phyloP scores from a whole-genome alignment of 139 green algal species.

The Chlorella sp. region DNA sequence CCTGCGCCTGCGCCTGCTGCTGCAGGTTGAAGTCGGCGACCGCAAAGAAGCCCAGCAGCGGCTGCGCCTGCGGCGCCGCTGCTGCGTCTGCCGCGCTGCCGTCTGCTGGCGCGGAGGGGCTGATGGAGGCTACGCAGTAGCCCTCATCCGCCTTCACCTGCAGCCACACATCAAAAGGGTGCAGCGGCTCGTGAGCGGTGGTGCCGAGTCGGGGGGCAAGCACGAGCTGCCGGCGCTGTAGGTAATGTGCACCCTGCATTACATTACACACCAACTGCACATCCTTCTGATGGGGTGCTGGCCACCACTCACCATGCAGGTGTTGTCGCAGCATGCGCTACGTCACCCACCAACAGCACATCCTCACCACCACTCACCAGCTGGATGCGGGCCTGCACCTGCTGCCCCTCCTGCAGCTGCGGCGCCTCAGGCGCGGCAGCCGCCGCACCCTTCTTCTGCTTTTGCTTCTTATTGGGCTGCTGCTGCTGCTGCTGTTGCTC shows the following conservation, averaged over 20 bases:
- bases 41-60: conserved; percentile 68
- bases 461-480: conserved; percentile 47
- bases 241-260: conserved; percentile 57
- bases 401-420: conserved; percentile 1
- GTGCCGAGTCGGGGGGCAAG: neutral
- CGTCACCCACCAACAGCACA: neutral
- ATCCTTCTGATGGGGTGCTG: too few species aligned
- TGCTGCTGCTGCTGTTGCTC: neutral
- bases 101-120: too few species aligned
- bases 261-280: too few species aligned
- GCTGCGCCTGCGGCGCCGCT: conserved; percentile 9
- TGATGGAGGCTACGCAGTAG: conserved; percentile 70
- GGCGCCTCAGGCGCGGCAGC: conserved; percentile 3
- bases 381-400: conserved; percentile 9
- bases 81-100: conserved; percentile 5
- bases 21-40: conserved; percentile 74
- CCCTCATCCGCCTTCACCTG: conserved; percentile 60
- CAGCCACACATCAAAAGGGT: neutral
- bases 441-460: conserved; percentile 11
- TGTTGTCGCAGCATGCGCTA: neutral
- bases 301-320: conserved; percentile 41
- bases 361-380: conserved; percentile 5
- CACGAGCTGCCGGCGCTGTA: neutral
- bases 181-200: neutral
- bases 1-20: neutral